These are phyloP conservation scores for Theobroma grandiflorum DNA, from an alignment of 441 rosid species.

Conservation along the genomic window DNA sequence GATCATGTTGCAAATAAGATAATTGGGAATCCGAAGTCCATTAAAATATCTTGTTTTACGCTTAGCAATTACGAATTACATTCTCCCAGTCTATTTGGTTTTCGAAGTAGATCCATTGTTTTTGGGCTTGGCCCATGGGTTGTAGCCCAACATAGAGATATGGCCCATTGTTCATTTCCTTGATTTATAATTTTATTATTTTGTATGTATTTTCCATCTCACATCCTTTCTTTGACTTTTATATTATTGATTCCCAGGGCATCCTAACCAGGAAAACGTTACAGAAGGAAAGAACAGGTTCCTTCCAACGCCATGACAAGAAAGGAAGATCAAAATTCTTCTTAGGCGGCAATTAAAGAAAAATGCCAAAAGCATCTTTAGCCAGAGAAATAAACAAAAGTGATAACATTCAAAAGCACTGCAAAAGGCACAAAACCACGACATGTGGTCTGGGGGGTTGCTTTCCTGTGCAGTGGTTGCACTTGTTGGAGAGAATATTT, in stretches of 20 bases:
- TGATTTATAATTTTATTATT: too few species aligned
- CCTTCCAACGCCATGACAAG: neutral
- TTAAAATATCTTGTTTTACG: too few species aligned
- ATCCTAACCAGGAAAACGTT: neutral
- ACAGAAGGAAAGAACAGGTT: neutral
- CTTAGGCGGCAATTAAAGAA: neutral
- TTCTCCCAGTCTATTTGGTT: too few species aligned
- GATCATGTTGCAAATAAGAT: too few species aligned
- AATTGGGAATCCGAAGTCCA: too few species aligned
- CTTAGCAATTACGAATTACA: too few species aligned
- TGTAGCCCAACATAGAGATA: too few species aligned
- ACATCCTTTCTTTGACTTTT: neutral
- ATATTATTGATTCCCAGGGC: neutral
- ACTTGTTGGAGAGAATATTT: neutral
- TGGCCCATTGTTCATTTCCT: too few species aligned
- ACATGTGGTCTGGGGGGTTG: neutral
- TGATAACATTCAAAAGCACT: neutral
- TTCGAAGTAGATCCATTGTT: too few species aligned
- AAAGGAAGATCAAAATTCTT: neutral
- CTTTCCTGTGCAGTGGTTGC: neutral
- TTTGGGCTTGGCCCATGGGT: too few species aligned
- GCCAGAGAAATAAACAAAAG: neutral
- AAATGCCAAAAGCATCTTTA: neutral
- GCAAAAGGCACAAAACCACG: neutral
- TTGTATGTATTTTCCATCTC: neutral